Conservation (phyloP, 176 grass and related monocot species). For the Olyra latifolia region DNA sequence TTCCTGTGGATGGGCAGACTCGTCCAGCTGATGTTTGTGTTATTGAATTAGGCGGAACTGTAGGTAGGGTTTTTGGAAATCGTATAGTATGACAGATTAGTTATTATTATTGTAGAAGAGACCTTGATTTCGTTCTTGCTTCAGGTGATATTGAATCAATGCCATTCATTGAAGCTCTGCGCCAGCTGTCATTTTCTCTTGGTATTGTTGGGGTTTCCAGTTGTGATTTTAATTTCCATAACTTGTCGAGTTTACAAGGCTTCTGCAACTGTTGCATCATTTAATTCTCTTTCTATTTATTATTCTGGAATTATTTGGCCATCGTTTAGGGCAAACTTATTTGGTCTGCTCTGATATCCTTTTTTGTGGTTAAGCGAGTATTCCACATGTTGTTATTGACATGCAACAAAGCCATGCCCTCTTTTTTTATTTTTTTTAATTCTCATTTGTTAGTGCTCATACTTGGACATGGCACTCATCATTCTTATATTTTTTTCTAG, state of each 20-base stretch:
- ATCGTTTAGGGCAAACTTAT: slow-evolving; percentile 11
- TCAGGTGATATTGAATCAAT: slow-evolving; percentile 99
- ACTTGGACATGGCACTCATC: slow-evolving; percentile 8
- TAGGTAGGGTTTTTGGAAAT: slow-evolving; percentile 56
- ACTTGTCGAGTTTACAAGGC: neutral
- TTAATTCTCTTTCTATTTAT: slow-evolving; percentile 1
- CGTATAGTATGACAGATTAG: neutral
- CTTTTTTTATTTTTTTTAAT: neutral
- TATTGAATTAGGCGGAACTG: slow-evolving; percentile 97
- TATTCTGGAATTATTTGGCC: neutral
- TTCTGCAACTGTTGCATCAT: neutral
- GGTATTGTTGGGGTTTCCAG: slow-evolving; percentile 48
- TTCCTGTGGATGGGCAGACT: slow-evolving; percentile 87
- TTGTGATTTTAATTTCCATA: neutral
- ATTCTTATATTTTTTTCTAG: slow-evolving; percentile 50
- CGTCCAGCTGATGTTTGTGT: slow-evolving; percentile 83
- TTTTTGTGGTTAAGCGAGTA: neutral
- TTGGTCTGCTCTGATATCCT: neutral
- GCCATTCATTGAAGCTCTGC: slow-evolving; percentile 98
- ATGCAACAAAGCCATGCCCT: neutral
- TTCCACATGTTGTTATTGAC: neutral
- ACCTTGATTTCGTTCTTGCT: slow-evolving; percentile 28
- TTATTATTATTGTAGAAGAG: neutral
- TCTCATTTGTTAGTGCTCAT: neutral
- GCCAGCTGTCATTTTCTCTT: slow-evolving; percentile 95